Conservation (phyloP, 805 yeast genomes). For the Blastobotrys robertii region DNA sequence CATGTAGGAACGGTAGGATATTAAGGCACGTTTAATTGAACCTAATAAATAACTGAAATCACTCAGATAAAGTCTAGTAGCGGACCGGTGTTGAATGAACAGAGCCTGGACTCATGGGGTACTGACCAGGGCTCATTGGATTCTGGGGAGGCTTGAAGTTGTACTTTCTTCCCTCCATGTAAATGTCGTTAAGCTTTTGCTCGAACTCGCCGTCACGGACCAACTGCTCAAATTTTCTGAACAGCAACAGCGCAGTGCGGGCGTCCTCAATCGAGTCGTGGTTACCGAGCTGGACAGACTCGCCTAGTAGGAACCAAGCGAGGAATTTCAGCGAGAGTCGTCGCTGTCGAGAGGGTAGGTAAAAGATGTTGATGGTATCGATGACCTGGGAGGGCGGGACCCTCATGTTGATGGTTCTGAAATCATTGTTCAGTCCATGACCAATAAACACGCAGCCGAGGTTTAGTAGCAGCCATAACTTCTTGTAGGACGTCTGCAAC, state of each 20-base stretch:
- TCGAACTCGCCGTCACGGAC: constrained; percentile 50
- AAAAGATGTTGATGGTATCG: constrained; percentile 78
- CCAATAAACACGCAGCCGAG: constrained; percentile 90
- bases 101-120: too few relatives aligned
- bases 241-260: constrained; percentile 67
- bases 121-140: too few relatives aligned
- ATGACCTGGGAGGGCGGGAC: constrained; percentile 80
- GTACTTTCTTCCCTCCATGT: constrained; percentile 33
- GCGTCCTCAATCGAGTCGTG: constrained; percentile 99
- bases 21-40: background rate
- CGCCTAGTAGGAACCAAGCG: constrained; percentile 66
- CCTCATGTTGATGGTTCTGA: constrained; percentile 83
- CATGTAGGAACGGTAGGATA: background rate
- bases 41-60: too few relatives aligned
- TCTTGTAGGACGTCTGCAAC: constrained; percentile 73
- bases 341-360: constrained; percentile 63
- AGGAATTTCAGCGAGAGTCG: constrained; percentile 76
- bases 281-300: constrained; percentile 79
- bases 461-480: constrained; percentile 82
- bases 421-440: constrained; percentile 86
- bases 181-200: constrained; percentile 51
- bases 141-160: constrained; percentile 28
- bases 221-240: constrained; percentile 60
- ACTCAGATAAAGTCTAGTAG: too few relatives aligned
- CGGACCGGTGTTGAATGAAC: too few relatives aligned